Conservation (phyloP, 2,329 filamentous ascomycete genomes). For the Immersiporthe knoxdaviesiana region DNA sequence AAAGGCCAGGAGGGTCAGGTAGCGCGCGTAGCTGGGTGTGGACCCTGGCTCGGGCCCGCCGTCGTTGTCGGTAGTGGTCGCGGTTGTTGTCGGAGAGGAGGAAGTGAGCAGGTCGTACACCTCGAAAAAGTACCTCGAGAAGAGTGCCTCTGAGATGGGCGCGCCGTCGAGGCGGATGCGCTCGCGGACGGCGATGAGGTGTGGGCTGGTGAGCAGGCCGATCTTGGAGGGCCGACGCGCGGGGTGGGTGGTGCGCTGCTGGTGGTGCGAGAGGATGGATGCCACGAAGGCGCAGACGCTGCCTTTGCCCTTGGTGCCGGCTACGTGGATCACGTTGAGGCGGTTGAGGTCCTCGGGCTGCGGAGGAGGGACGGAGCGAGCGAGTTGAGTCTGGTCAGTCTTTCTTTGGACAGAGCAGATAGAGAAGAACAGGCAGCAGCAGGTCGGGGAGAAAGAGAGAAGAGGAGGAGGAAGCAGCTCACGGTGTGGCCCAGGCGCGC, state of each 20-base stretch:
- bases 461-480: constrained; percentile 13
- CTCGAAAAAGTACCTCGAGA: constrained; percentile 69
- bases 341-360: constrained; percentile 54
- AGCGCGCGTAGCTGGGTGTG: constrained; percentile 60
- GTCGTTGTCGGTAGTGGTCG: constrained; percentile 31
- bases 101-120: constrained; percentile 65
- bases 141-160: constrained; percentile 61
- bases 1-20: constrained; percentile 66
- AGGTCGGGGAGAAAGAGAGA: neutral
- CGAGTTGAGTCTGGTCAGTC: neutral
- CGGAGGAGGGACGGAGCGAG: neutral
- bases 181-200: constrained; percentile 69
- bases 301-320: constrained; percentile 79
- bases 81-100: neutral
- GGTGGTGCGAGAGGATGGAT: constrained; percentile 62
- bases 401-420: neutral
- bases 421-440: neutral
- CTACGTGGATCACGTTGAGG: constrained; percentile 71
- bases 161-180: constrained; percentile 65
- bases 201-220: constrained; percentile 71
- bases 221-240: constrained; percentile 46
- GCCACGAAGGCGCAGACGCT: constrained; percentile 71
- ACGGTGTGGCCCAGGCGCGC: constrained; percentile 75
- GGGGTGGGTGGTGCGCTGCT: constrained; percentile 34
- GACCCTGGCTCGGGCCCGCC: constrained; percentile 40